These are phyloP conservation scores for Zizania palustris DNA, from an alignment of 202 grass and related monocot species.

Conservation along the genomic window DNA sequence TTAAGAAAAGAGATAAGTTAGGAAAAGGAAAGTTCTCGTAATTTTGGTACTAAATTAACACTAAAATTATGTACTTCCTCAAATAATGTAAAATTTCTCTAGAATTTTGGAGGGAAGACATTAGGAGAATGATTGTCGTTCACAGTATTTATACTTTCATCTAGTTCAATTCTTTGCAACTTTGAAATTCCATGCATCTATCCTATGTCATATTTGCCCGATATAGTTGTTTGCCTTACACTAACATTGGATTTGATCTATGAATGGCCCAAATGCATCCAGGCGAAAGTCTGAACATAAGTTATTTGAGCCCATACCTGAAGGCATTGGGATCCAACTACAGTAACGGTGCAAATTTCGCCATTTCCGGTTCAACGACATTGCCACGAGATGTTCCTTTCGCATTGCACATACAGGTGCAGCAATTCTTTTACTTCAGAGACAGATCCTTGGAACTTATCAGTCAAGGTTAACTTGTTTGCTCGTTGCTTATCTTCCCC, in stretches of 20 bases:
- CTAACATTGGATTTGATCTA: conserved; percentile 25
- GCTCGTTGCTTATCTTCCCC: not conserved
- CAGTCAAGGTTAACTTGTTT: conserved; percentile 69
- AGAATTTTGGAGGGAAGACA: not conserved
- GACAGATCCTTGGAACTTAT: conserved; percentile 81
- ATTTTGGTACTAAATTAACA: no score
- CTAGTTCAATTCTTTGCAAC: conserved; percentile 9
- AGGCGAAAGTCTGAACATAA: conserved; percentile 90
- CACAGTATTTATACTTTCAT: not conserved
- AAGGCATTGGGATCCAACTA: conserved; percentile 85
- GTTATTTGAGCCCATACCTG: conserved; percentile 83
- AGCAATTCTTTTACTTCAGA: conserved; percentile 80
- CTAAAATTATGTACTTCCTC: no score
- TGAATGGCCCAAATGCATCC: conserved; percentile 28
- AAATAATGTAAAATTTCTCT: no score
- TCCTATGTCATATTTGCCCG: not conserved
- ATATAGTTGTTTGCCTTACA: conserved; percentile 24
- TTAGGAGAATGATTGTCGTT: not conserved
- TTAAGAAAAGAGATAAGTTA: no score
- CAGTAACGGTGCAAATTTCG: conserved; percentile 92
- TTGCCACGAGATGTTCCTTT: conserved; percentile 60
- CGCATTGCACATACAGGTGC: conserved; percentile 68
- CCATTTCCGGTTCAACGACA: conserved; percentile 67
- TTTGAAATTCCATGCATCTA: not conserved
- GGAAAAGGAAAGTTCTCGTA: no score